Evolutionary conservation across 148 eudicot genomes (phyloP), one percentile per base, ranked within the genome.

Genomic region (Amaranthus cruentus): DNA sequence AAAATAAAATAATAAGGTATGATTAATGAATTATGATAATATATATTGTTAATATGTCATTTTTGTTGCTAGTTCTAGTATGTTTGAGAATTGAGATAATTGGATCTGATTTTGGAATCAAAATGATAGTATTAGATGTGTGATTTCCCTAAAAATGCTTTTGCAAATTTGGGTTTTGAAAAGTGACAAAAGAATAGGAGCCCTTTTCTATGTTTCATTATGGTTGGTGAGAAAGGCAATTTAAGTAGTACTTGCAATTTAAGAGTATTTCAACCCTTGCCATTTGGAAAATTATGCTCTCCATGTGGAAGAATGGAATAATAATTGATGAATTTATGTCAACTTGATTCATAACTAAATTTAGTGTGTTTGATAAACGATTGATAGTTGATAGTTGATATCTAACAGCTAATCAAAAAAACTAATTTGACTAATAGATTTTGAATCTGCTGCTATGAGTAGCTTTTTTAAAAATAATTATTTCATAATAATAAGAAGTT

Each of bases 201-300:
- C 66, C 58, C 11, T 73, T 78, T 77, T 77, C 72, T 69, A 58
- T 61, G 72, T 61, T 75, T n/a, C 47, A 73, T 73, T 11, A 68
- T 54, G 70, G 61, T 71, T 78, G 69, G 63, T 68, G 47, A 68
- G 77, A 55, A 60, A 53, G 7, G 42, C 0, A 9, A 50, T 60
- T 73, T 38, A 60, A 12, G 13, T 38, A 68, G 6, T 59, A 3
- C 6, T 10, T 46, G 38, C 38, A 28, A 28, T 28, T 28, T 28
- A 28, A 28, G 38, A 28, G 38, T 28, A 28, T 28, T 28, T 28
- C 13, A 28, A 28, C 38, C 38, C 42, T 62, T 42, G 59, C 72
- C 72, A 51, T 69, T 52, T 52, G 73, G 73, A 43, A 70, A 4
- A 44, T 6, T 12, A 12, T 63, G 62, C 42, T 15, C 8, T 5